phyloP scores from a whole-genome alignment of 2,329 filamentous ascomycete species.

The Bretziella fagacearum region DNA sequence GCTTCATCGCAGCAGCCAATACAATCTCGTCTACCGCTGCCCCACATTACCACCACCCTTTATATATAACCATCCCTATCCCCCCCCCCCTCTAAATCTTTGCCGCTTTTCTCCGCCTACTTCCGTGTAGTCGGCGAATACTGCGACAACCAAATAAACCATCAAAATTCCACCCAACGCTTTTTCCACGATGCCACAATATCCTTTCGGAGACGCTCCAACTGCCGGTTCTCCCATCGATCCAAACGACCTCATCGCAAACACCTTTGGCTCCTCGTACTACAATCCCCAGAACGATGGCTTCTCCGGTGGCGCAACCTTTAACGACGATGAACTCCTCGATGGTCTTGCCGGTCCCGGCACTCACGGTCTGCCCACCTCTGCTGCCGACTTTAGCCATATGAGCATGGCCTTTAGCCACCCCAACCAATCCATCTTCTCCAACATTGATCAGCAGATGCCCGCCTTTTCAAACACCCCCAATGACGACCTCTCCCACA shows the following conservation, averaged over 20 bases:
- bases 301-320: conserved; percentile 62
- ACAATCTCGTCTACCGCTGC: too few relatives aligned
- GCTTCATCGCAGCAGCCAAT: too few relatives aligned
- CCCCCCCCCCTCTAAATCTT: neutral
- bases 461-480: conserved; percentile 81
- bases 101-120: conserved; percentile 1
- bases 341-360: conserved; percentile 43
- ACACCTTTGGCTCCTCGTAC: conserved; percentile 10
- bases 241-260: conserved; percentile 5
- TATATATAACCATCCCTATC: too few relatives aligned
- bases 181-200: neutral
- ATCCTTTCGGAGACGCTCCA: neutral
- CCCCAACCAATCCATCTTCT: conserved; percentile 9
- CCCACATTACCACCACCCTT: too few relatives aligned
- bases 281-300: conserved; percentile 27
- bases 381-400: conserved; percentile 41
- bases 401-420: conserved; percentile 41
- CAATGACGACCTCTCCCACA: conserved; percentile 81
- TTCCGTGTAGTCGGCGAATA: neutral
- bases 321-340: conserved; percentile 76
- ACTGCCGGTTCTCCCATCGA: conserved; percentile 3
- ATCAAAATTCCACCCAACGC: conserved; percentile 2
- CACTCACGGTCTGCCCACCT: conserved; percentile 35
- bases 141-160: neutral
- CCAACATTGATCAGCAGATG: conserved; percentile 45